phyloP scores from a whole-genome alignment of 257 asterid species.

The Nicotiana obtusifolia region DNA sequence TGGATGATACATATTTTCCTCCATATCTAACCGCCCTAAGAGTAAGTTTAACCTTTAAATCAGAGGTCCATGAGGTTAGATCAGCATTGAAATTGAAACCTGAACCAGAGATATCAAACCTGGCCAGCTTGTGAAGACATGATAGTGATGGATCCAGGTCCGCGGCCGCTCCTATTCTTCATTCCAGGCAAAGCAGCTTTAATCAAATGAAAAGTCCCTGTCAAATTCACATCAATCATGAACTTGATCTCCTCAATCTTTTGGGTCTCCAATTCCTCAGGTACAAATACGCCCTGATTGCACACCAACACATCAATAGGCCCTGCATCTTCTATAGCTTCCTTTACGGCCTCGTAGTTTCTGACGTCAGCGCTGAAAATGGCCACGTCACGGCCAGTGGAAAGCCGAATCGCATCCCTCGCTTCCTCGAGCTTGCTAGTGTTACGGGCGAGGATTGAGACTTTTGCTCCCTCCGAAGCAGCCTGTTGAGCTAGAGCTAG shows the following conservation, averaged over 20 bases:
- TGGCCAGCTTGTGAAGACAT: conserved; percentile 99
- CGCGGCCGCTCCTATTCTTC: conserved; percentile 57
- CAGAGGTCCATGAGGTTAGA: neutral
- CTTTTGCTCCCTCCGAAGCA: conserved; percentile 60
- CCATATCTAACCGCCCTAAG: neutral
- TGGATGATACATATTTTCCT: neutral
- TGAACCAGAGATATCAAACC: conserved; percentile 25
- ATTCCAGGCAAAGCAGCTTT: conserved; percentile 89
- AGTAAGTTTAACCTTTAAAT: neutral
- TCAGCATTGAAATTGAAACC: neutral
- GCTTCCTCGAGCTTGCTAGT: conserved; percentile 68
- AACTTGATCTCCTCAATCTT: conserved; percentile 69
- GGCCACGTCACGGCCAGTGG: conserved; percentile 78
- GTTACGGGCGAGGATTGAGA: conserved; percentile 72
- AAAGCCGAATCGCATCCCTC: conserved; percentile 59
- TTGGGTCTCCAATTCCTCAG: conserved; percentile 67
- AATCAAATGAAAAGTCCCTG: conserved; percentile 74
- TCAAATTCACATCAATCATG: conserved; percentile 85
- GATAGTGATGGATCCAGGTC: conserved; percentile 77
- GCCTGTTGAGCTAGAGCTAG: conserved; percentile 79
- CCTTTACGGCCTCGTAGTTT: conserved; percentile 56
- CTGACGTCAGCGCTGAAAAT: conserved; percentile 81
- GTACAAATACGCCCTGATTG: conserved; percentile 78
- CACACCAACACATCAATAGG: conserved; percentile 81
- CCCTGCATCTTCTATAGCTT: conserved; percentile 62